Evolutionary conservation across 345 rosid species (phyloP).

Genomic region (Linum tenue): DNA sequence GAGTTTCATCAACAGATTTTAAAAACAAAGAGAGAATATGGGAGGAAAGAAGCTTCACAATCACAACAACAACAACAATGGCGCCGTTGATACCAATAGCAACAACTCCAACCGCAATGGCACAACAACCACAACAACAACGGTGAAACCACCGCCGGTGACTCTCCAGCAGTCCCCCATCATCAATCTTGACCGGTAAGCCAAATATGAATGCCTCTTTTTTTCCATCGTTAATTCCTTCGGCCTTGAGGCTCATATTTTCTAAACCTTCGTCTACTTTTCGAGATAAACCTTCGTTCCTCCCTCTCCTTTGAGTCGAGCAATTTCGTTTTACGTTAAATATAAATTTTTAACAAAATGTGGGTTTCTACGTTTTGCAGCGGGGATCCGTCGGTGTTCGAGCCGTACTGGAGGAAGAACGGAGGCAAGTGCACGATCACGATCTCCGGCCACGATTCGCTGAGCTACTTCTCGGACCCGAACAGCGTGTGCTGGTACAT

Average conservation of each 20-base stretch:
- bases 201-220: too few relatives aligned
- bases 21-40: too few relatives aligned
- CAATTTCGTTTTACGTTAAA: not conserved
- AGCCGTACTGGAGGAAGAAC: conserved; percentile 53
- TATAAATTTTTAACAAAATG: not conserved
- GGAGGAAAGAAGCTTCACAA: too few relatives aligned
- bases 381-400: conserved; percentile 80
- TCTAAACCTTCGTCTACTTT: too few relatives aligned
- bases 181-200: conserved; percentile 40
- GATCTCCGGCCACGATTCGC: conserved; percentile 51
- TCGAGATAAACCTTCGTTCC: too few relatives aligned
- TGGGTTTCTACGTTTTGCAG: conserved; percentile 24
- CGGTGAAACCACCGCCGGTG: not conserved
- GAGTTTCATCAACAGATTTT: too few relatives aligned
- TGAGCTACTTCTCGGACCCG: conserved; percentile 76
- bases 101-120: not conserved
- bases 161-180: not conserved
- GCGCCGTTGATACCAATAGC: too few relatives aligned
- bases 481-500: conserved; percentile 66
- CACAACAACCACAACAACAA: not conserved
- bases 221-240: not conserved
- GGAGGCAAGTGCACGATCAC: conserved; percentile 57
- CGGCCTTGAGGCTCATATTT: too few relatives aligned
- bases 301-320: not conserved
- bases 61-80: too few relatives aligned